Evolutionary conservation across 2,329 filamentous ascomycete species (phyloP), one percentile per base, ranked within the genome.

Genomic region (Apiospora hydei): DNA sequence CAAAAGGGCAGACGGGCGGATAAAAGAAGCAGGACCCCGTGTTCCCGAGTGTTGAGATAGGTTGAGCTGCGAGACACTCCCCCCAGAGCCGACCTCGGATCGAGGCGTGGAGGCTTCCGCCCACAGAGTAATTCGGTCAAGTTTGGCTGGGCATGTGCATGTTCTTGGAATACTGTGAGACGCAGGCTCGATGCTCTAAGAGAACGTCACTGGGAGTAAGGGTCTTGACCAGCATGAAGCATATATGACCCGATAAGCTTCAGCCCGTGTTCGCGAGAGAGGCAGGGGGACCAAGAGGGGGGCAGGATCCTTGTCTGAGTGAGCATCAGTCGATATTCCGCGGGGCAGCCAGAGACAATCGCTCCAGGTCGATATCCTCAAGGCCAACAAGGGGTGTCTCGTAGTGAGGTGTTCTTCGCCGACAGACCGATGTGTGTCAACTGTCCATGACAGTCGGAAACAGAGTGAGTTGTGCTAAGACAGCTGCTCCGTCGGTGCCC

Each of bases 171-270:
- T 64, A 64, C 57, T 64, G 57, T 64, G 57, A 64, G 57, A 64
- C 21, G 57, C 57, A 18, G 57, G 57, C 57, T 38, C 8, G 34
- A 10, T 64, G 57, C 57, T 64, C 34, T 5, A 41, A 34, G 34
- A 13, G 16, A 41, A 64, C 34, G 57, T 41, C 34, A 64, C 57
- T 34, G 57, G 30, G 4, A 64, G 57, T 41, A 38, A 64, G 57
- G 57, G 57, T 64, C 57, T 41, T 64, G 57, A 64, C 21, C 57
- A 24, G 57, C 57, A 64, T 64, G 57, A 64, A 64, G 57, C 34
- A 64, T 41, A 64, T 64, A 41, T 64, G 34, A 24, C 57, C 24
- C 18, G 57, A 64, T 64, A 64, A 64, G 57, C 57, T 64, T 38
- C 30, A 64, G 34, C 7, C 57, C 34, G 57, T 64, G 21, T 41